Evolutionary conservation across 225 moss, liverwort and hornwort species (phyloP).

Genomic region (Neckera pumila): DNA sequence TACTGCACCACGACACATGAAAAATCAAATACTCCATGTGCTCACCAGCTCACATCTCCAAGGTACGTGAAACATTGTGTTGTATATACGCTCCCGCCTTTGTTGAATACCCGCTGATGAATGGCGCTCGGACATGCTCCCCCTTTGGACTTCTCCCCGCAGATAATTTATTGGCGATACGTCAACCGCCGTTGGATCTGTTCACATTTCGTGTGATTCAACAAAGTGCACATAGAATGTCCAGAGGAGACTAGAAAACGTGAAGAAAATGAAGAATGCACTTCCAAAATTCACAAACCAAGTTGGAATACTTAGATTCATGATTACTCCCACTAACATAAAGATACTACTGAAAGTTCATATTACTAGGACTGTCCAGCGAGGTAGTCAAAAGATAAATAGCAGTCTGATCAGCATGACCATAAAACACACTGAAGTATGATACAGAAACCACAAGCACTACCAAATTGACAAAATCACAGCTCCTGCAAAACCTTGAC

Average conservation of each 20-base stretch:
- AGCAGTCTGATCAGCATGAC: background rate
- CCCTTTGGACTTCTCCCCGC: constrained; percentile 67
- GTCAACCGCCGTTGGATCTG: constrained; percentile 53
- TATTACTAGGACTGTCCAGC: background rate
- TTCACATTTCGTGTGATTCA: background rate
- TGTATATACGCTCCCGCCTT: constrained; percentile 85
- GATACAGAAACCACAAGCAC: background rate
- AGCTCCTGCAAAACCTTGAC: background rate
- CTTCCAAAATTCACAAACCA: background rate
- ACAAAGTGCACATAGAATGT: too few species aligned
- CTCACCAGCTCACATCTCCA: constrained; percentile 99
- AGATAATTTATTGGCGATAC: constrained; percentile 89
- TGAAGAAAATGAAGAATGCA: background rate
- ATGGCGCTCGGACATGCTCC: constrained; percentile 64
- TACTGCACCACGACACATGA: background rate
- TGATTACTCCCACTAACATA: background rate
- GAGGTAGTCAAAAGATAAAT: background rate
- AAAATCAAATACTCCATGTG: background rate
- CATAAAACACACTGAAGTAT: background rate
- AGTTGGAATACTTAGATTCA: background rate
- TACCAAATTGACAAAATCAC: background rate
- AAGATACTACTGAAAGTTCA: background rate
- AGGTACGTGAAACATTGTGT: constrained; percentile 98
- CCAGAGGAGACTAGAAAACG: background rate
- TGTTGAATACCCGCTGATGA: constrained; percentile 75